These are phyloP conservation scores for Pichia nanzhaoensis DNA, from an alignment of 805 yeast species.

Conservation along the genomic window DNA sequence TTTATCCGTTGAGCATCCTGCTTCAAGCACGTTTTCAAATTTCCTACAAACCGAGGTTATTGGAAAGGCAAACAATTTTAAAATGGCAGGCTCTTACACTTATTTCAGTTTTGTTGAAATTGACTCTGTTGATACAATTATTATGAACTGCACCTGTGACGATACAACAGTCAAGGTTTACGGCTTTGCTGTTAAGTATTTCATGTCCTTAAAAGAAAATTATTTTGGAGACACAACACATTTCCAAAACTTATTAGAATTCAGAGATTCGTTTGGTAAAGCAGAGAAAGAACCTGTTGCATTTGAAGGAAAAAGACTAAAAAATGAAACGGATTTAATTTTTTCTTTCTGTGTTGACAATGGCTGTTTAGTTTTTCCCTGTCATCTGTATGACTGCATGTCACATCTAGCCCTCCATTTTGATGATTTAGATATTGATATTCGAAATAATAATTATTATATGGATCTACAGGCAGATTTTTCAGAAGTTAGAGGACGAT, in stretches of 20 bases:
- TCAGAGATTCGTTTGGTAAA: slow-evolving; percentile 30
- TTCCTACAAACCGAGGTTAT: slow-evolving; percentile 57
- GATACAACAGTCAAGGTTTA: slow-evolving; percentile 64
- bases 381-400: slow-evolving; percentile 52
- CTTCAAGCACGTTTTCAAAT: slow-evolving; percentile 83
- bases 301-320: slow-evolving; percentile 31
- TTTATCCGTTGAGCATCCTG: slow-evolving; percentile 67
- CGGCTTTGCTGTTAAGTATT: slow-evolving; percentile 72
- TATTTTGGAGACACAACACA: slow-evolving; percentile 84
- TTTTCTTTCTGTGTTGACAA: slow-evolving; percentile 62
- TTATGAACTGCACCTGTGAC: slow-evolving; percentile 58
- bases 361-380: slow-evolving; percentile 72
- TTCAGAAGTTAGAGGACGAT: slow-evolving; percentile 44
- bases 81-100: slow-evolving; percentile 58
- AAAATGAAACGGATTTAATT: slow-evolving; percentile 73
- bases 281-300: slow-evolving; percentile 14
- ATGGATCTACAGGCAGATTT: slow-evolving; percentile 84
- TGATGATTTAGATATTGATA: slow-evolving; percentile 63
- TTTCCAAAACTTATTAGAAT: slow-evolving; percentile 84
- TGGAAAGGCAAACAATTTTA: slow-evolving; percentile 62
- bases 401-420: slow-evolving; percentile 59
- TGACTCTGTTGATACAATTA: slow-evolving; percentile 62
- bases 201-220: slow-evolving; percentile 74
- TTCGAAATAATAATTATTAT: slow-evolving; percentile 84
- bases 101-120: slow-evolving; percentile 53